A percentile compares a stretch with the other conserved stretches of the same genome.
Evolutionary conservation across 1,139 yeast genomes (phyloP).

Genomic region (Candida sp.): DNA sequence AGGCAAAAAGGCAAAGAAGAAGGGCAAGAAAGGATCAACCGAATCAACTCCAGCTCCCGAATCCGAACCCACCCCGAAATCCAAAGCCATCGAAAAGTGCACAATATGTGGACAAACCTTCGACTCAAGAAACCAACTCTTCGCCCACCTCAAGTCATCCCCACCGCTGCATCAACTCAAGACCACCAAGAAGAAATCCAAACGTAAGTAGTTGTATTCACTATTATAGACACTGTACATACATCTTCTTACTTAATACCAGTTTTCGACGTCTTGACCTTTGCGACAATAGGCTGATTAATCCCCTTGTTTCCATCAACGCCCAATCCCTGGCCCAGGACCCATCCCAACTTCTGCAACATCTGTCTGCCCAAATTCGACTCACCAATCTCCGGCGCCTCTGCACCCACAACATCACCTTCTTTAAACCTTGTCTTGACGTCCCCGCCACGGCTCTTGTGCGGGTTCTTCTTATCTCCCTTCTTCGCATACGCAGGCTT

Average conservation of each 20-base stretch:
- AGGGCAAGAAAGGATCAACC: constrained; percentile 11
- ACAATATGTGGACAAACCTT: constrained; percentile 64
- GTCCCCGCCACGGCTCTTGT: constrained; percentile 27
- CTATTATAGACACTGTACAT: constrained; percentile 1
- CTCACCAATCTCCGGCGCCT: constrained; percentile 79
- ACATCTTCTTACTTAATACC: constrained; percentile 55
- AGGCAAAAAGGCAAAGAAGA: constrained; percentile 29
- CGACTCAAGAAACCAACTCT: constrained; percentile 73
- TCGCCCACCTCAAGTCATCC: constrained; percentile 66
- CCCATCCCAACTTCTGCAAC: constrained; percentile 89
- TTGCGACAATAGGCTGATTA: constrained; percentile 81
- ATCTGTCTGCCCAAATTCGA: constrained; percentile 82
- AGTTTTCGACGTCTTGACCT: constrained; percentile 76
- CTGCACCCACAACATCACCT: constrained; percentile 89
- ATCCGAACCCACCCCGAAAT: constrained; percentile 12
- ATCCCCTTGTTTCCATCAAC: constrained; percentile 77
- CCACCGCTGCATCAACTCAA: constrained; percentile 78
- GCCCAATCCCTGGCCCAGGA: constrained; percentile 86
- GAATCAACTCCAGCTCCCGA: constrained; percentile 12
- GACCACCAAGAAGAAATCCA: constrained; percentile 26
- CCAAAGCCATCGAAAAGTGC: constrained; percentile 48
- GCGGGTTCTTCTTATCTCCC: constrained; percentile 28
- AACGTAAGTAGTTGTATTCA: constrained; percentile 12
- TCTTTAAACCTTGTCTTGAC: constrained; percentile 62
- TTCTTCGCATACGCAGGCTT: constrained; percentile 40